These are phyloP conservation scores for Trichosporon faecale DNA, from an alignment of 1,284 basidiomycete genomes.

Conservation along the genomic window DNA sequence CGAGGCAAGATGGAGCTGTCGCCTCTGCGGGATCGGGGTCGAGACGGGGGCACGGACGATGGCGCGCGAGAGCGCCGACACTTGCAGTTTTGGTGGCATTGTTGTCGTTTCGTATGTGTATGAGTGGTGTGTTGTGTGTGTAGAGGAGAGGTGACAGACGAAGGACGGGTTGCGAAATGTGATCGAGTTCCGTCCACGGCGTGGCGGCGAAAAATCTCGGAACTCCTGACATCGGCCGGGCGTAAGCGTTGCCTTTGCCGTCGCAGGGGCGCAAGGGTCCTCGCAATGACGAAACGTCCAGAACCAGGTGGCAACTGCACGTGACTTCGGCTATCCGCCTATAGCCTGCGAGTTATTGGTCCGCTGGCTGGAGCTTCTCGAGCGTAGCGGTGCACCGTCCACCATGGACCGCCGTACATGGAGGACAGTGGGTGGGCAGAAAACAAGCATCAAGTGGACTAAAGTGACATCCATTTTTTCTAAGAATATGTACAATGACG, in stretches of 20 bases:
- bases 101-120: neutral
- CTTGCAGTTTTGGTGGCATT: neutral
- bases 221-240: neutral
- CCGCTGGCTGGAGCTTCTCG: no score
- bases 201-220: neutral
- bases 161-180: neutral
- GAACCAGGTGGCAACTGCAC: slow-evolving; percentile 6
- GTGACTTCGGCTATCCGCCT: slow-evolving; percentile 1
- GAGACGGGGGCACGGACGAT: neutral
- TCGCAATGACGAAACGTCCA: slow-evolving; percentile 1
- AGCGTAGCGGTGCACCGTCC: no score
- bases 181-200: neutral
- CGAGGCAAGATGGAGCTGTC: neutral
- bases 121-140: neutral
- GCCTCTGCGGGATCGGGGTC: neutral
- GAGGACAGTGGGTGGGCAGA: no score
- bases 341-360: neutral
- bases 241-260: no score
- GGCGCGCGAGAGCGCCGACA: neutral
- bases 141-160: neutral
- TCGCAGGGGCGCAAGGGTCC: no score
- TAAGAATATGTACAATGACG: neutral
- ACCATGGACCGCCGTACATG: no score
- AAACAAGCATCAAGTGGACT: no score
- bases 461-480: neutral